These are phyloP conservation scores for Chlorella sp. DNA, from an alignment of 139 green algal genomes.

Conservation along the genomic window DNA sequence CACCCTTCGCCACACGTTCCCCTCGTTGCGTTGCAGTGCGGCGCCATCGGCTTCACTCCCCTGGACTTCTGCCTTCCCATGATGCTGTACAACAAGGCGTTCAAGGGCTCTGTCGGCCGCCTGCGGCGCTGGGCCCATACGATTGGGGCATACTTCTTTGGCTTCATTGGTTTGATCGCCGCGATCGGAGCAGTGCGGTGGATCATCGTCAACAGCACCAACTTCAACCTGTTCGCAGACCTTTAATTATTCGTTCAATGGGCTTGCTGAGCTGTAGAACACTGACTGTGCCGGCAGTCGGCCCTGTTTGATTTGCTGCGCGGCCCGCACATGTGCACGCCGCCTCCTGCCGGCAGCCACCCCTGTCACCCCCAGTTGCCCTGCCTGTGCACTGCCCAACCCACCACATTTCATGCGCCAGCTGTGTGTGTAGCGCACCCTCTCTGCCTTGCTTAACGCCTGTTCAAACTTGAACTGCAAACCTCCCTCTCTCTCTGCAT, in stretches of 20 bases:
- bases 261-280: no score
- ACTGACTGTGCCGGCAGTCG: no score
- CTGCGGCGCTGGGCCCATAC: background rate
- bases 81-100: constrained; percentile 27
- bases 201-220: constrained; percentile 22
- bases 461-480: no score
- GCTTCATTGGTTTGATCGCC: constrained; percentile 17
- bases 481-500: no score
- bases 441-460: no score
- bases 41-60: constrained; percentile 40
- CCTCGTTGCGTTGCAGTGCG: background rate
- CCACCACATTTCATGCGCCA: no score
- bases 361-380: no score
- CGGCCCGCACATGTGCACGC: no score
- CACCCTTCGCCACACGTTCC: background rate
- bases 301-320: no score
- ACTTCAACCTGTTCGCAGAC: constrained; percentile 39
- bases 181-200: constrained; percentile 34
- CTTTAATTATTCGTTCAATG: background rate
- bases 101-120: background rate
- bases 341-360: no score
- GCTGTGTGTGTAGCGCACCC: no score
- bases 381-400: no score
- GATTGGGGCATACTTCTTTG: background rate
- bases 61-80: constrained; percentile 52